These are phyloP conservation scores for Thelephora ganbajun DNA, from an alignment of 768 basidiomycete species.

Conservation along the genomic window DNA sequence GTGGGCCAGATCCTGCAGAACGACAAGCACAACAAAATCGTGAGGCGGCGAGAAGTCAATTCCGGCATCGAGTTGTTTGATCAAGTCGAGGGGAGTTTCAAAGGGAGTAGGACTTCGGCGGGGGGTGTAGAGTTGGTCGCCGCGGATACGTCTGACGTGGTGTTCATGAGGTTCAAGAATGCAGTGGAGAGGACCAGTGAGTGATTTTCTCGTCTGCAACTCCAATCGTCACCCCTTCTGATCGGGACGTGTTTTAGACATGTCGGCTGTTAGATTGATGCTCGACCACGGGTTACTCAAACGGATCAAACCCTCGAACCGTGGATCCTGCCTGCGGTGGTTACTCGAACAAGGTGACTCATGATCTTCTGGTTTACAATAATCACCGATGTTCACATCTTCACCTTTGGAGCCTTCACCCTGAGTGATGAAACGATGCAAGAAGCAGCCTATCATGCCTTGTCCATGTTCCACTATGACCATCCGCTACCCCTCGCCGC, in stretches of 20 bases:
- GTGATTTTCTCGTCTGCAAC: slow-evolving; percentile 3
- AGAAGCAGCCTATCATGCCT: neutral
- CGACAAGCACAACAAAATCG: slow-evolving; percentile 9
- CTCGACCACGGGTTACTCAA: slow-evolving; percentile 29
- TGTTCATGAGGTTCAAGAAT: slow-evolving; percentile 15
- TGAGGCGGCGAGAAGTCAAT: slow-evolving; percentile 5
- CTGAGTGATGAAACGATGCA: neutral
- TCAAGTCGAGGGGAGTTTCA: slow-evolving; percentile 11
- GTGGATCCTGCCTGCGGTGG: slow-evolving; percentile 21
- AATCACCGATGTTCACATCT: neutral
- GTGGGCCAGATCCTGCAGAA: slow-evolving; percentile 17
- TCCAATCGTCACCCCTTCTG: slow-evolving; percentile 1
- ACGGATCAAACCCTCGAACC: slow-evolving; percentile 17
- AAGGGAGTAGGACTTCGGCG: slow-evolving; percentile 8
- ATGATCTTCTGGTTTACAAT: neutral
- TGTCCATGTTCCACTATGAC: neutral
- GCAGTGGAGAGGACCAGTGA: slow-evolving; percentile 21
- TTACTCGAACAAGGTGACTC: slow-evolving; percentile 28
- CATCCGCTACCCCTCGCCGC: neutral
- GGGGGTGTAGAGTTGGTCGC: slow-evolving; percentile 6
- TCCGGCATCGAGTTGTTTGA: slow-evolving; percentile 5
- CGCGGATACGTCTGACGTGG: slow-evolving; percentile 4
- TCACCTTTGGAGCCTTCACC: neutral
- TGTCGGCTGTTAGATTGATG: slow-evolving; percentile 21
- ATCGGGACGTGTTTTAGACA: slow-evolving; percentile 19